Percentiles rank a stretch among this genome's conserved stretches.
These are phyloP conservation scores for Geotrichum reessii DNA, from an alignment of 1,139 yeast genomes.

Conservation along the genomic window DNA sequence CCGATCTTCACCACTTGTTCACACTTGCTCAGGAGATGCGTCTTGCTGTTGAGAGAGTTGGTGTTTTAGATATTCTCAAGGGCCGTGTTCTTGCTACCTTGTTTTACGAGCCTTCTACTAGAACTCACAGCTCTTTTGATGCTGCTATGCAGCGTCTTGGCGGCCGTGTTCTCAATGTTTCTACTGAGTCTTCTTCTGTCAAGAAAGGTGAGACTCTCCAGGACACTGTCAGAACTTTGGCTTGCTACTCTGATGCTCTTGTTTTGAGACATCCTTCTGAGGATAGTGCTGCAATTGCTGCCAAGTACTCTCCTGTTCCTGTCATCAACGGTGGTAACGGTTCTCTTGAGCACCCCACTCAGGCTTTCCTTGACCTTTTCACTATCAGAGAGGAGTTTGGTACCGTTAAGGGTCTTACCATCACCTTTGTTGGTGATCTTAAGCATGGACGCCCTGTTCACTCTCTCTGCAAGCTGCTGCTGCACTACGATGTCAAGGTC, in stretches of 20 bases:
- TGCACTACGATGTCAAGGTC: constrained; percentile 87
- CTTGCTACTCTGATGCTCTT: constrained; percentile 94
- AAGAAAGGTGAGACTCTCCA: constrained; percentile 98
- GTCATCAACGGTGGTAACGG: constrained; percentile 98
- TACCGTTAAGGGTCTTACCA: constrained; percentile 94
- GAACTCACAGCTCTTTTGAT: constrained; percentile 93
- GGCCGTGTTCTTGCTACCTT: constrained; percentile 91
- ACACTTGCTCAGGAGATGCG: constrained; percentile 98
- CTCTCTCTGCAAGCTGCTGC: constrained; percentile 84
- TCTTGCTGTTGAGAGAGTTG: constrained; percentile 93
- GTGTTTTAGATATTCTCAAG: constrained; percentile 82
- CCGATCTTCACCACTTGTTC: constrained; percentile 86
- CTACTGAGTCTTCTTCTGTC: constrained; percentile 81
- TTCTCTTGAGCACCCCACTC: constrained; percentile 96
- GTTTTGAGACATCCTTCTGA: constrained; percentile 95
- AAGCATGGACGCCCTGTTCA: constrained; percentile 98
- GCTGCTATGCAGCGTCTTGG: constrained; percentile 99
- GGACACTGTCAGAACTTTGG: constrained; percentile 91
- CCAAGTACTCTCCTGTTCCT: constrained; percentile 95
- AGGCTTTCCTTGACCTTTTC: constrained; percentile 93
- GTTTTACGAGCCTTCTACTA: constrained; percentile 97
- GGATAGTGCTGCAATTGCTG: constrained; percentile 88
- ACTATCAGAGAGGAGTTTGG: constrained; percentile 99
- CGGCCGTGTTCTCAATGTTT: constrained; percentile 88
- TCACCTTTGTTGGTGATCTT: constrained; percentile 98